Percentiles rank a stretch among this genome's conserved stretches.
phyloP scores from a whole-genome alignment of 2,329 filamentous ascomycete species.

The Trichoderma brevicompactum region DNA sequence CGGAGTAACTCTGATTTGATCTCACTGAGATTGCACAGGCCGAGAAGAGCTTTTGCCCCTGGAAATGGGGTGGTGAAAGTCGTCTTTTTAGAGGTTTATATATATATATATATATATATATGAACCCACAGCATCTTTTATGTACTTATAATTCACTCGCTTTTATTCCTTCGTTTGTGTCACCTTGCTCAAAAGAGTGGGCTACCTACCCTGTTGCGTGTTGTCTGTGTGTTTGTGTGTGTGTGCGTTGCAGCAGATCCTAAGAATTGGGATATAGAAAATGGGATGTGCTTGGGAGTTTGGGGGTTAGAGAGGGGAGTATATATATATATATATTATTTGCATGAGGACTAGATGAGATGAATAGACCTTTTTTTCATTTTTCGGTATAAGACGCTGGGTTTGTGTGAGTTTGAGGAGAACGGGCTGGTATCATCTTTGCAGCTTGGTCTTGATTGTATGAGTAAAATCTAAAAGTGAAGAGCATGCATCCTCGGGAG shows the following conservation, averaged over 20 bases:
- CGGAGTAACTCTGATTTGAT: neutral
- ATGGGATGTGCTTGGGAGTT: neutral
- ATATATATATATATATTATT: neutral
- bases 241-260: neutral
- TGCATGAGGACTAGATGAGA: conserved; percentile 19
- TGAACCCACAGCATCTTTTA: conserved; percentile 20
- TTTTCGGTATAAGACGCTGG: neutral
- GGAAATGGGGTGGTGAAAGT: neutral
- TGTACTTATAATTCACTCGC: conserved; percentile 26
- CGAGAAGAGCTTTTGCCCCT: neutral
- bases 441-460: no score
- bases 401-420: neutral
- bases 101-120: neutral
- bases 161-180: conserved; percentile 10
- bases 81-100: conserved; percentile 5
- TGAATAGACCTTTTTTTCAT: conserved; percentile 10
- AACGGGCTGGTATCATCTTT: no score
- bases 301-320: neutral
- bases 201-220: neutral
- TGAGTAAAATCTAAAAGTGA: neutral
- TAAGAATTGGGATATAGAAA: neutral
- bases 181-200: neutral
- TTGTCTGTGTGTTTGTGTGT: neutral
- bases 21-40: no score
- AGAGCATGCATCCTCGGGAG: neutral